Evolutionary conservation across 2,329 filamentous ascomycete species (phyloP).

Genomic region (Arthroderma uncinatum): DNA sequence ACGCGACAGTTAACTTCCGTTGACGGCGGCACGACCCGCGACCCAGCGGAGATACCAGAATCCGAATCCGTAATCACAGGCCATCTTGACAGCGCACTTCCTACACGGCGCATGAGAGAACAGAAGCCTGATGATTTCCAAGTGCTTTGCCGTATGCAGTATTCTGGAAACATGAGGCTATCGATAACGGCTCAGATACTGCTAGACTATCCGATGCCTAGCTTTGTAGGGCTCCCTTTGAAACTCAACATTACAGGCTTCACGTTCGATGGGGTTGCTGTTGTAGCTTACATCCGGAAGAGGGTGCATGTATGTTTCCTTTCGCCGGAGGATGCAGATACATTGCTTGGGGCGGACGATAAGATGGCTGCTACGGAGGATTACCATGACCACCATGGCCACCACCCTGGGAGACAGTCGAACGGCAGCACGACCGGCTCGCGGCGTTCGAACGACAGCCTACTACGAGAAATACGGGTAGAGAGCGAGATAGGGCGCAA

Average conservation of each 20-base stretch:
- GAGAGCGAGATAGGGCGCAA: conserved; percentile 95
- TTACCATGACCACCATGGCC: conserved; percentile 8
- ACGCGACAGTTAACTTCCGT: not conserved
- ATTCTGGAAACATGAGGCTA: conserved; percentile 75
- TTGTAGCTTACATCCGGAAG: conserved; percentile 81
- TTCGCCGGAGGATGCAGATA: conserved; percentile 77
- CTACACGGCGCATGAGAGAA: conserved; percentile 52
- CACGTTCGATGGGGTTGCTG: conserved; percentile 88
- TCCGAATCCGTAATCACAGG: not conserved
- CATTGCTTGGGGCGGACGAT: conserved; percentile 46
- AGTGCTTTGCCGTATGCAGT: conserved; percentile 80
- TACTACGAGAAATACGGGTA: conserved; percentile 86
- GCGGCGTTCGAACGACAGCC: conserved; percentile 51
- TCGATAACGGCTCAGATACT: conserved; percentile 90
- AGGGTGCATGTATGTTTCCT: conserved; percentile 89
- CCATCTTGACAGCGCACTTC: not conserved
- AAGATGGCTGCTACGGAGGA: conserved; percentile 9
- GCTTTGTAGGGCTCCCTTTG: conserved; percentile 89
- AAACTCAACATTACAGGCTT: conserved; percentile 91
- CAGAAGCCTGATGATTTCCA: conserved; percentile 78
- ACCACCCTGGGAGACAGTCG: conserved; percentile 6
- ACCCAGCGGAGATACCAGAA: conserved; percentile 5
- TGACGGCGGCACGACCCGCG: not conserved
- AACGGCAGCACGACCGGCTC: conserved; percentile 17
- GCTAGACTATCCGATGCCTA: conserved; percentile 96